Evolutionary conservation across 768 basidiomycete genomes (phyloP), one percentile per base, ranked within the genome.

Genomic region (Lyophyllum shimeji): DNA sequence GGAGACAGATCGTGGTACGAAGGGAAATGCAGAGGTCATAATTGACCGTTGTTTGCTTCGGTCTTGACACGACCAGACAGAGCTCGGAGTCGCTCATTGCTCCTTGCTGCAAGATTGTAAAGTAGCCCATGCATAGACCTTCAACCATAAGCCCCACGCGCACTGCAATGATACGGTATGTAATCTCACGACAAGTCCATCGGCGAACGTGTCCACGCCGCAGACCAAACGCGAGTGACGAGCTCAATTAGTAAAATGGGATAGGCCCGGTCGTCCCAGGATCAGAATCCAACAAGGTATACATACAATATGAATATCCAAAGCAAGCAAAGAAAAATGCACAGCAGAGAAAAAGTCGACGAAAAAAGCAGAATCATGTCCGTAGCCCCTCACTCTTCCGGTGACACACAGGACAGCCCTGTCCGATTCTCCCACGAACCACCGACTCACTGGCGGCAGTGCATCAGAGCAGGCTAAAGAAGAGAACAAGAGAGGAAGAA

Each of bases 341-440:
- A 40, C 39, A 40, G 39, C 25, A 29, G 29, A 21, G n/a, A n/a
- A n/a, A n/a, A 56, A 31, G 43, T 42, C 20, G 50, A 20, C 48
- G 24, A 23, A 1, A 37, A 18, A 23, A 1, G 15, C 15, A 50
- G 33, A 33, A 51, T 68, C 61, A 67, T 56, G 63, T 66, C 64
- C 68, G 68, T 50, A 60, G 62, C 12, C 82, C 86, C 60, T 88
- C 84, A 20, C 75, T 77, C 57, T 73, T 76, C 66, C 80, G 77
- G 62, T 82, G 77, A 71, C 93, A 94, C 0, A 91, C 84, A 3
- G 93, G 93, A 69, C 93, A 95, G 1, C 88, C 85, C 37, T 85
- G 76, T 33, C 72, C 72, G 9, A 93, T 71, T 58, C 79, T 80
- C 23, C 85, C 79, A 20, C 86, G 80, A 21, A 93, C 77, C 62